A percentile compares a stretch with the other conserved stretches of the same genome.
These are phyloP conservation scores for Coemansia erecta DNA, from an alignment of 192 early-diverging fungal genomes.

Conservation along the genomic window DNA sequence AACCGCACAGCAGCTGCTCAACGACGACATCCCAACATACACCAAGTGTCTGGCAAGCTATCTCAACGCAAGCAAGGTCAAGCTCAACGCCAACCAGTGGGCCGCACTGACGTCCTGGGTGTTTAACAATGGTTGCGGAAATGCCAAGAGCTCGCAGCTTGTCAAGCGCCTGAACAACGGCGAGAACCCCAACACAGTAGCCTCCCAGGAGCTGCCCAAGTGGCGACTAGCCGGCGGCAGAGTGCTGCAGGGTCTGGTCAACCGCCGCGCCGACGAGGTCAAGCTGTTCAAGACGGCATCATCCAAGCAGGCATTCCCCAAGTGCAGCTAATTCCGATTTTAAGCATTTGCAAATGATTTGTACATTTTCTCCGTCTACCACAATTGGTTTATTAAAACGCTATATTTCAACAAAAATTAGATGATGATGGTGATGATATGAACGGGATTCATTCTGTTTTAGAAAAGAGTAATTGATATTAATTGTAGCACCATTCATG, in stretches of 20 bases:
- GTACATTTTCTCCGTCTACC: too few species aligned
- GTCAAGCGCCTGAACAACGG: slow-evolving; percentile 37
- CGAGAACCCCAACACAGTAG: slow-evolving; percentile 30
- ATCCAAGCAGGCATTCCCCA: slow-evolving; percentile 27
- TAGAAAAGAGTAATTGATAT: too few species aligned
- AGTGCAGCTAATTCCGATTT: slow-evolving; percentile 3
- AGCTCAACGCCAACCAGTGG: slow-evolving; percentile 43
- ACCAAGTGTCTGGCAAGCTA: slow-evolving; percentile 26
- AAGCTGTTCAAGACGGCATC: slow-evolving; percentile 28
- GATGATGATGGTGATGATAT: too few species aligned
- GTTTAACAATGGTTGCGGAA: slow-evolving; percentile 45
- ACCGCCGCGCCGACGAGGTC: slow-evolving; percentile 32
- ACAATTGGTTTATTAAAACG: too few species aligned
- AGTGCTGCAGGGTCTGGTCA: slow-evolving; percentile 25
- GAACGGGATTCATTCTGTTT: too few species aligned
- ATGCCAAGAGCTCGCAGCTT: slow-evolving; percentile 26
- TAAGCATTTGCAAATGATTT: too few species aligned
- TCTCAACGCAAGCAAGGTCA: slow-evolving; percentile 15
- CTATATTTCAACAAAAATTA: too few species aligned
- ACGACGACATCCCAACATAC: slow-evolving; percentile 26
- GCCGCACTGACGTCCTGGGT: slow-evolving; percentile 46
- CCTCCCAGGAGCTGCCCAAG: slow-evolving; percentile 45
- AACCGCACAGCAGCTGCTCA: slow-evolving; percentile 31
- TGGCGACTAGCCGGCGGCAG: slow-evolving; percentile 35
- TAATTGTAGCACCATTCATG: too few species aligned